Evolutionary conservation across 495 filamentous ascomycete species (phyloP), one percentile per base, ranked within the genome.

Genomic region (Glutinoglossum americanum): DNA sequence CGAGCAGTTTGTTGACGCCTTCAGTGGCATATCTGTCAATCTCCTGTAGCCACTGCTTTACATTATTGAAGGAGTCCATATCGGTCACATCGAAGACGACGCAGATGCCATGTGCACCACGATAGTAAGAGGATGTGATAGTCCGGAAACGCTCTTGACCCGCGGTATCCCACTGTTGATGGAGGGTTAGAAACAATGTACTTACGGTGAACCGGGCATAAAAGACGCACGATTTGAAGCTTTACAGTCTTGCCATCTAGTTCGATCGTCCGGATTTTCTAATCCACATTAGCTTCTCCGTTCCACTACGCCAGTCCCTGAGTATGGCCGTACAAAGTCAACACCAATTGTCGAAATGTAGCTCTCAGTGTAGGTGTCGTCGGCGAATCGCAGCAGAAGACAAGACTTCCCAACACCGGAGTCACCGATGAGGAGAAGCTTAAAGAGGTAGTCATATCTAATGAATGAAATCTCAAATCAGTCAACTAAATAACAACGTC

Each of bases 191-290:
- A 32, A 57, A 39, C 30, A 58, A 41, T 35, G 53, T 2, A 57
- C 33, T 56, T 53, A 27, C n/a, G 6, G 30, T 57, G 17, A 13
- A 5, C n/a, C 6, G 19, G 19, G 37, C 2, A 21, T 8, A 21
- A 5, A 57, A 17, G 21, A 33, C 86, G 69, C 84, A 98, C 92
- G 70, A 98, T 98, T 73, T 98, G 92, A 61, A 98, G 78, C 78
- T 98, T 98, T 70, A 98, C 92, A 1, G 92, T 98, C 81, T 98
- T 98, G 70, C 88, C 89, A 75, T 97, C 92, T 62, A 96, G 82
- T 70, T 98, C 92, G 72, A 97, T 96, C 27, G 92, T 98, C 67
- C 92, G 85, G 78, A 98, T 98, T 94, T 98, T 98, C 90, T 97
- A 65, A 39, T 39, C 13, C 7, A 39, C 15, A 15, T 39, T 39